Evolutionary conservation across 2,329 filamentous ascomycete genomes (phyloP), one percentile per base, ranked within the genome.

Genomic region (Dactylellina sp.): DNA sequence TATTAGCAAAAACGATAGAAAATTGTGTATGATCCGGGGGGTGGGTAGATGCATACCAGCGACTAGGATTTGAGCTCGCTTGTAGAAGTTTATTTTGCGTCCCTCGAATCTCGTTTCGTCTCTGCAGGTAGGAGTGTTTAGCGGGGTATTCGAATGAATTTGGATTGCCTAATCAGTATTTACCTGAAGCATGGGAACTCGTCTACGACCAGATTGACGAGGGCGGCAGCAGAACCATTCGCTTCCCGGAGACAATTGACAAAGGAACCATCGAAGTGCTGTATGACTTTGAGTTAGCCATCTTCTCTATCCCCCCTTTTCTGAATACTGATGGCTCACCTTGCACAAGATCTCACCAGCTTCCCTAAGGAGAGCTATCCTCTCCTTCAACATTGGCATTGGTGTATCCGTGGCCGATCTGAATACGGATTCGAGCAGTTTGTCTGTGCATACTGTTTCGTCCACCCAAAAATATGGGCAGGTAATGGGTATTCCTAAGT

Each of bases 21-120:
- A 25, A 7, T 12, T 11, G 37, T 3, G 6, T 52, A n/a, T 40
- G 24, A 20, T n/a, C 22, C 5, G 9, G 18, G 25, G 18, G 6
- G 35, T 20, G 50, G 18, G 32, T 20, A 11, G 32, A 7, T 9
- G 11, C 50, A 22, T 75, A 78, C 77, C 77, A 20, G 96, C 96
- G 1, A 96, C 93, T 18, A 98, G 86, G 72, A 99, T 99, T 81
- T 99, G 95, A 1, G 95, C 93, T 9, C 96, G 89, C 82, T 99
- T 99, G 80, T 97, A 88, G 75, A 99, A 86, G 12, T 92, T 89
- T 1, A 99, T 89, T 65, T 85, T 86, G 47, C 89, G 88, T 7
- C 89, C 89, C 60, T 94, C 89, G 79, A 93, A 97, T 2, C 80
- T 81, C 65, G 89, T 87, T 79, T 93, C 90, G 79, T 99, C 95